These are phyloP conservation scores for Macrolepiota fuliginosa DNA, from an alignment of 768 basidiomycete species.

Conservation along the genomic window DNA sequence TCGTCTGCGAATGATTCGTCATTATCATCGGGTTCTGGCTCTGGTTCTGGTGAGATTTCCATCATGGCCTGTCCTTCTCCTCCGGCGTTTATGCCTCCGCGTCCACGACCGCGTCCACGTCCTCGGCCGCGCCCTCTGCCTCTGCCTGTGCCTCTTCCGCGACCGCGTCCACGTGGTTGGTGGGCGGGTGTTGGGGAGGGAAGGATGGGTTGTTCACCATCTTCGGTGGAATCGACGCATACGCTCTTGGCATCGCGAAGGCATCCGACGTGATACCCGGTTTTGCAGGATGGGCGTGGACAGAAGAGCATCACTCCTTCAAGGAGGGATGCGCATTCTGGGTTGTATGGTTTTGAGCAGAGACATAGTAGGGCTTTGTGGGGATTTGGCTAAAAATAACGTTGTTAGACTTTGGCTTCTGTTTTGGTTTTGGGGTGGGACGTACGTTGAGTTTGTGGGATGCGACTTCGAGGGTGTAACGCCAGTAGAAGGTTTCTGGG, in stretches of 20 bases:
- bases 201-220: not conserved
- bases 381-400: conserved; percentile 38
- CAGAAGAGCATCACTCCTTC: conserved; percentile 51
- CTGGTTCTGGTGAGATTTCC: not conserved
- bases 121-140: not conserved
- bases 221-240: conserved; percentile 19
- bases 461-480: conserved; percentile 41
- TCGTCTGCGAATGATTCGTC: conserved; percentile 8
- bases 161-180: not conserved
- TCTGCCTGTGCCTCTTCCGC: not conserved
- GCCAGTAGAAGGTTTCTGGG: conserved; percentile 40
- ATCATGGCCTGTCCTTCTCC: not conserved
- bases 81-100: not conserved
- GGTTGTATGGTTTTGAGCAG: conserved; percentile 46
- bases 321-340: conserved; percentile 27
- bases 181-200: not conserved
- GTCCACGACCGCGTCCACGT: not conserved
- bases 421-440: not conserved
- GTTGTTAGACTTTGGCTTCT: not conserved
- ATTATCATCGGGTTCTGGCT: not conserved
- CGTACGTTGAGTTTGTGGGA: conserved; percentile 33
- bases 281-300: conserved; percentile 46
- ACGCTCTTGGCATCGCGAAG: conserved; percentile 25
- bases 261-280: conserved; percentile 48
- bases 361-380: conserved; percentile 32